A percentile compares a stretch with the other conserved stretches of the same genome.
These are phyloP conservation scores for Ganoderma lucidum DNA, from an alignment of 1,284 basidiomycete species.

Conservation along the genomic window DNA sequence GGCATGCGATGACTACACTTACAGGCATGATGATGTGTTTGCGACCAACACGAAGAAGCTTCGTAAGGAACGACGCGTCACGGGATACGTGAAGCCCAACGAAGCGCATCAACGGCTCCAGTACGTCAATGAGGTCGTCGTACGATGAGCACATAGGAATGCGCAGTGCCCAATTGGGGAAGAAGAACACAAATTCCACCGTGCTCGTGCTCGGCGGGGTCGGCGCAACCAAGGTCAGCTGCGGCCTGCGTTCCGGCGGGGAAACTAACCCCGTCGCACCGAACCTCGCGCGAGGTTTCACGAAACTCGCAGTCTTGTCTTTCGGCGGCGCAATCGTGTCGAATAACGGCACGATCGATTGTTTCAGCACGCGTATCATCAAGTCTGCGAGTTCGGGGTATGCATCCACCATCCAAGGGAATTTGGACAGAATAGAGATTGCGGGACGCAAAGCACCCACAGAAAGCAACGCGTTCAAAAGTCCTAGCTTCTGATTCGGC, in stretches of 20 bases:
- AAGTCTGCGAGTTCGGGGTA: slow-evolving; percentile 88
- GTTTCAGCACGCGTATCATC: slow-evolving; percentile 76
- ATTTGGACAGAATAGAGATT: slow-evolving; percentile 81
- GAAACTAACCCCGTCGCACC: slow-evolving; percentile 60
- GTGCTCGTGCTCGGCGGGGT: slow-evolving; percentile 77
- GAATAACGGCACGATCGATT: slow-evolving; percentile 77
- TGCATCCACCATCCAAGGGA: slow-evolving; percentile 87
- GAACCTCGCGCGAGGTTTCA: slow-evolving; percentile 68
- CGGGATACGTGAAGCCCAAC: slow-evolving; percentile 81
- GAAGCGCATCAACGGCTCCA: slow-evolving; percentile 81
- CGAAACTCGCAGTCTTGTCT: slow-evolving; percentile 66
- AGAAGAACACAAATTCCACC: slow-evolving; percentile 89
- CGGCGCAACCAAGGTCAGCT: slow-evolving; percentile 76
- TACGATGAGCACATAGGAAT: slow-evolving; percentile 71
- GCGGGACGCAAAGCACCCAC: slow-evolving; percentile 86
- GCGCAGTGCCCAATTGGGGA: slow-evolving; percentile 80
- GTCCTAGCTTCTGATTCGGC: slow-evolving; percentile 84
- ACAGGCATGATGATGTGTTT: slow-evolving; percentile 55
- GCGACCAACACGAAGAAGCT: slow-evolving; percentile 66
- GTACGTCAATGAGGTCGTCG: slow-evolving; percentile 76
- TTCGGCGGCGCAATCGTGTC: slow-evolving; percentile 58
- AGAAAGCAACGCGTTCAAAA: slow-evolving; percentile 85
- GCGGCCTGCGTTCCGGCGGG: slow-evolving; percentile 61
- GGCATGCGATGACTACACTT: slow-evolving; percentile 27
- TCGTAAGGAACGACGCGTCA: slow-evolving; percentile 70